Conservation (phyloP, 73 alveolate genomes). For the Stentor coeruleus region DNA sequence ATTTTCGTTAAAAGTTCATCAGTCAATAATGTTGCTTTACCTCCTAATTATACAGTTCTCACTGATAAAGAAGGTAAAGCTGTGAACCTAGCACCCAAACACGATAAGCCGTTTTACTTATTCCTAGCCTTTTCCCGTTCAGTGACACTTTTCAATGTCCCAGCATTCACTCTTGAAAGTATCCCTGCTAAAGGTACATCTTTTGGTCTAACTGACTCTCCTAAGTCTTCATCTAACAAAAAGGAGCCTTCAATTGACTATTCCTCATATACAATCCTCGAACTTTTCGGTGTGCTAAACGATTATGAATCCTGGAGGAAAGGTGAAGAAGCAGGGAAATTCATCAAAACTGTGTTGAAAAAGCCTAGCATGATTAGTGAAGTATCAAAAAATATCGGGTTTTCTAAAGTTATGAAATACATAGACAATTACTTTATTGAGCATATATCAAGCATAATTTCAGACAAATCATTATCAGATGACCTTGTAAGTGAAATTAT, state of each 20-base stretch:
- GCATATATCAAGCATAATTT: not conserved
- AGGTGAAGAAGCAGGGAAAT: not conserved
- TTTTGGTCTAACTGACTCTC: not conserved
- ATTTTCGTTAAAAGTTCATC: not conserved
- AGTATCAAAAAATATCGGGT: too few relatives aligned
- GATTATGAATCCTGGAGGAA: not conserved
- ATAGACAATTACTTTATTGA: not conserved
- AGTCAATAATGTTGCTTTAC: not conserved
- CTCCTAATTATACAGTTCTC: not conserved
- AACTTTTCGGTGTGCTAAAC: not conserved
- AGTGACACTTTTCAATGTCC: not conserved
- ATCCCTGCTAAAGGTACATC: not conserved
- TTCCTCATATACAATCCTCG: not conserved
- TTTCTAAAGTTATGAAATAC: not conserved
- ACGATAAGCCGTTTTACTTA: not conserved
- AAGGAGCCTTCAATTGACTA: not conserved
- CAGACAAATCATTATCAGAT: not conserved
- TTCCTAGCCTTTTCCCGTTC: not conserved
- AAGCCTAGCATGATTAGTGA: not conserved
- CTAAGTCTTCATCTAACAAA: not conserved
- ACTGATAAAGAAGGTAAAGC: conserved; percentile 24
- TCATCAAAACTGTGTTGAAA: not conserved
- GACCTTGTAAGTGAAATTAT: not conserved
- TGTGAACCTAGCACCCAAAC: conserved; percentile 4
- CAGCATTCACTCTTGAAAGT: not conserved